Evolutionary conservation across 805 yeast species (phyloP).

Genomic region (Monosporozyma yasuniensis): DNA sequence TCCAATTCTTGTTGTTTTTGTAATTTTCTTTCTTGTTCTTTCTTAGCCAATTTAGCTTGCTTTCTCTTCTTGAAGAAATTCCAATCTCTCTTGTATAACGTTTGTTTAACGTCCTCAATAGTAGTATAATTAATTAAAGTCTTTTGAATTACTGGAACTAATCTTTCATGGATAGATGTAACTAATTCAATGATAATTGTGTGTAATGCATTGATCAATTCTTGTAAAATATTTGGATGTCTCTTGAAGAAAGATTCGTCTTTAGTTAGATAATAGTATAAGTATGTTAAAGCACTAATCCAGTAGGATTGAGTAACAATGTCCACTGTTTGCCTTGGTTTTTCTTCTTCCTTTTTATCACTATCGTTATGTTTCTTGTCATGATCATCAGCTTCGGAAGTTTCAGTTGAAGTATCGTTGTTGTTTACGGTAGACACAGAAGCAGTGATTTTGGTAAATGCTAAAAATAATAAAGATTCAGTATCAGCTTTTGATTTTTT

Average conservation of each 20-base stretch:
- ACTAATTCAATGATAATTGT: conserved; percentile 58
- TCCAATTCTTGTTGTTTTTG: conserved; percentile 6
- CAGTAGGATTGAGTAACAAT: conserved; percentile 73
- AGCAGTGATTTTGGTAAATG: conserved; percentile 52
- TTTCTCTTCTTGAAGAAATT: conserved; percentile 41
- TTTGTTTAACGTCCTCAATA: conserved; percentile 72
- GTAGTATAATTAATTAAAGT: conserved; percentile 69
- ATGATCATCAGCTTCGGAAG: neutral
- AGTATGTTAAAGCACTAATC: conserved; percentile 70
- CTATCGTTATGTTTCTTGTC: neutral
- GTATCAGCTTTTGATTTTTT: conserved; percentile 45
- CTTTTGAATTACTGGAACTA: conserved; percentile 49
- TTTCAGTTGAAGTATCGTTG: conserved; percentile 3
- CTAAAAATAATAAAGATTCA: conserved; percentile 49
- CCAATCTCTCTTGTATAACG: conserved; percentile 70
- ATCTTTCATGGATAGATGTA: conserved; percentile 53
- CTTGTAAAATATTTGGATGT: conserved; percentile 55
- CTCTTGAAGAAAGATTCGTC: conserved; percentile 49
- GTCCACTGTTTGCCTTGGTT: conserved; percentile 37
- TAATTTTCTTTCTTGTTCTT: conserved; percentile 8
- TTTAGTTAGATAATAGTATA: conserved; percentile 67
- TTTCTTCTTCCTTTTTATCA: neutral
- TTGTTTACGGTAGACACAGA: conserved; percentile 33
- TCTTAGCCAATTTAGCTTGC: conserved; percentile 16
- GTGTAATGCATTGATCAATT: conserved; percentile 45